phyloP scores from a whole-genome alignment of 1,284 basidiomycete genomes.

The Cryptococcus amylolentus region DNA sequence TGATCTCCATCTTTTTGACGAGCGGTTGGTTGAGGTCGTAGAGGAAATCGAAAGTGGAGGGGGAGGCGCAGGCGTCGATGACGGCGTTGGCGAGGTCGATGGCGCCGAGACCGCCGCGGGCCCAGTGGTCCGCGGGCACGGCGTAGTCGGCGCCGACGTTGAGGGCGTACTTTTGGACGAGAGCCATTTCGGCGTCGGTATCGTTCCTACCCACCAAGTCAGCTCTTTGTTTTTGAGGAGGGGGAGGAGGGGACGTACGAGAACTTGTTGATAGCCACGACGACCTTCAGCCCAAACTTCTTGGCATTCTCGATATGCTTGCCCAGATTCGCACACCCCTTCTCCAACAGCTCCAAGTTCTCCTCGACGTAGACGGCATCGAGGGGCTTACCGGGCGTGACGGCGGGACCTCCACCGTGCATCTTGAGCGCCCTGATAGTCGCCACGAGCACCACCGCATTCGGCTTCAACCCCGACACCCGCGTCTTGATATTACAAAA shows the following conservation, averaged over 20 bases:
- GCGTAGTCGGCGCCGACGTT: conserved; percentile 90
- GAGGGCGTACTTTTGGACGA: conserved; percentile 76
- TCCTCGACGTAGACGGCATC: conserved; percentile 93
- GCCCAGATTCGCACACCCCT: conserved; percentile 88
- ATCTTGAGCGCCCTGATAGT: conserved; percentile 98
- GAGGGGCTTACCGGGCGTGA: conserved; percentile 91
- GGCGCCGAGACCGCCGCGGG: conserved; percentile 84
- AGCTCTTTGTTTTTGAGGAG: too few species aligned
- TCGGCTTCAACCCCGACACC: conserved; percentile 84
- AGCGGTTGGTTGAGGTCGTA: conserved; percentile 82
- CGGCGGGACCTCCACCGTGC: conserved; percentile 97
- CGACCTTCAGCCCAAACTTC: conserved; percentile 95
- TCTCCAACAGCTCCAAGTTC: conserved; percentile 82
- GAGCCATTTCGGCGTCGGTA: conserved; percentile 81
- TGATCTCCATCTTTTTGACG: conserved; percentile 80
- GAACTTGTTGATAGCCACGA: conserved; percentile 95
- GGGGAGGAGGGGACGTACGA: conserved; percentile 58
- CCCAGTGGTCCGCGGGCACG: conserved; percentile 95
- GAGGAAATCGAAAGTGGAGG: conserved; percentile 81
- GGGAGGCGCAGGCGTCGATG: conserved; percentile 75
- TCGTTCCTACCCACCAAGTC: conserved; percentile 62
- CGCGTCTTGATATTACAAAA: conserved; percentile 99
- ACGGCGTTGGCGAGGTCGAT: conserved; percentile 82
- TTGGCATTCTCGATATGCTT: conserved; percentile 93
- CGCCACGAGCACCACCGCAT: conserved; percentile 93